A percentile compares a stretch with the other conserved stretches of the same genome.
These are phyloP conservation scores for Smallanthus sonchifolius DNA, from an alignment of 129 eudicot genomes.

Conservation along the genomic window DNA sequence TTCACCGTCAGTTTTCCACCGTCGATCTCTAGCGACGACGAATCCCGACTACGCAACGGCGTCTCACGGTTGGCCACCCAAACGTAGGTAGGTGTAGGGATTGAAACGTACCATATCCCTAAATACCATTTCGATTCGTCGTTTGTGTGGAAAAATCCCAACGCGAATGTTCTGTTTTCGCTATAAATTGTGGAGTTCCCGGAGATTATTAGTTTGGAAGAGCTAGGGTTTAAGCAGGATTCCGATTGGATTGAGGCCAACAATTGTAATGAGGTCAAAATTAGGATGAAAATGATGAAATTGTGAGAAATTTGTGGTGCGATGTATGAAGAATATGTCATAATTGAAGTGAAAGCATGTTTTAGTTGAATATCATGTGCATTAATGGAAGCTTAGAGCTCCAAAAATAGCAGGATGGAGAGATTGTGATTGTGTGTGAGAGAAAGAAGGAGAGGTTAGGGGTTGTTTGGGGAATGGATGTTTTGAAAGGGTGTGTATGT, in stretches of 20 bases:
- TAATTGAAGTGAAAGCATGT: conserved; percentile 23
- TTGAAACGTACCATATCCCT: conserved; percentile 72
- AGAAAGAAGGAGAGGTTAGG: conserved; percentile 22
- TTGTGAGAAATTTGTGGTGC: not conserved
- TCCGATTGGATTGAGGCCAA: conserved; percentile 7
- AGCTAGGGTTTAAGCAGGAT: conserved; percentile 14
- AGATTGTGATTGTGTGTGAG: conserved; percentile 18
- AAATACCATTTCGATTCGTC: conserved; percentile 49
- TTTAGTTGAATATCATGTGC: not conserved
- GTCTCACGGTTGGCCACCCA: conserved; percentile 85
- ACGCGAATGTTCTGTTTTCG: conserved; percentile 48
- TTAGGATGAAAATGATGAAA: not conserved
- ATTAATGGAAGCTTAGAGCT: conserved; percentile 13
- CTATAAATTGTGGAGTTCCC: conserved; percentile 53
- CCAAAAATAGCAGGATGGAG: conserved; percentile 18
- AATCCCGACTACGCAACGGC: conserved; percentile 31
- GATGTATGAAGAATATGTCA: conserved; percentile 1
- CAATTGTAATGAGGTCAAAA: not conserved
- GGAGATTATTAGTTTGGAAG: conserved; percentile 31
- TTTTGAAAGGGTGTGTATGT: conserved; percentile 10
- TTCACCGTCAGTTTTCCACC: conserved; percentile 43
- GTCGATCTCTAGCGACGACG: conserved; percentile 37
- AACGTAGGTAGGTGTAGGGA: conserved; percentile 70
- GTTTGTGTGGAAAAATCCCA: conserved; percentile 56
- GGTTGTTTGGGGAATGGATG: conserved; percentile 16